Conservation (phyloP, 176 grass and related monocot genomes). For the Elymus sibiricus region DNA sequence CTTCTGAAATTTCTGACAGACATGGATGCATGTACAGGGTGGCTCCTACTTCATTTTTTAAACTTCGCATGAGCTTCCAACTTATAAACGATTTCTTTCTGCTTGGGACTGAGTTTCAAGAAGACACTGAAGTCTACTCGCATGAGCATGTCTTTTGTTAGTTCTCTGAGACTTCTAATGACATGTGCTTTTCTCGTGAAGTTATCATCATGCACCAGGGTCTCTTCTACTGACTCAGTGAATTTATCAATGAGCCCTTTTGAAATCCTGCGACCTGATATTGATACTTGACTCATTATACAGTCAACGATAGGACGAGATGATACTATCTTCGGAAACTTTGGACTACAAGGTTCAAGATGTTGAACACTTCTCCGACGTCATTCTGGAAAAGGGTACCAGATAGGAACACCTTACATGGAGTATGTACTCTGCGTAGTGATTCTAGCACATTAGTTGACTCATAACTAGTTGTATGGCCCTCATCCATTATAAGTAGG, state of each 20-base stretch:
- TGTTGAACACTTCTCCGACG: conserved; percentile 79
- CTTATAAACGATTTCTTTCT: conserved; percentile 52
- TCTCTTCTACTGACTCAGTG: conserved; percentile 59
- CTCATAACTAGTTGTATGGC: conserved; percentile 84
- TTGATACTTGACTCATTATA: conserved; percentile 69
- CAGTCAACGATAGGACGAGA: conserved; percentile 52
- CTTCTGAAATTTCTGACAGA: conserved; percentile 62
- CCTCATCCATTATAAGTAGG: conserved; percentile 92
- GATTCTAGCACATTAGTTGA: conserved; percentile 98
- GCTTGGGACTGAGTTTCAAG: conserved; percentile 52
- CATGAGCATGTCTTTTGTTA: conserved; percentile 76
- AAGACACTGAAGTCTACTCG: conserved; percentile 73
- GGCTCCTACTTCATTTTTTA: conserved; percentile 56
- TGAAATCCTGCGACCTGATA: conserved; percentile 40
- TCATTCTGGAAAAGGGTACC: conserved; percentile 42
- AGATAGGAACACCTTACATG: too few relatives aligned
- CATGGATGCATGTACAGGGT: conserved; percentile 68
- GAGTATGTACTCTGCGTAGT: background rate
- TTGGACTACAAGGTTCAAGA: conserved; percentile 87
- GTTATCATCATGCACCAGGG: conserved; percentile 56
- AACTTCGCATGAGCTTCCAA: conserved; percentile 54
- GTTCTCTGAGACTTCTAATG: conserved; percentile 67
- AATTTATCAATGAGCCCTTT: conserved; percentile 50
- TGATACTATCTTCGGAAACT: conserved; percentile 64
- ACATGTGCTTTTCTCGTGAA: conserved; percentile 63